A percentile compares a stretch with the other conserved stretches of the same genome.
Evolutionary conservation across 192 early-diverging fungal genomes (phyloP).

Genomic region (Backusella luteola): DNA sequence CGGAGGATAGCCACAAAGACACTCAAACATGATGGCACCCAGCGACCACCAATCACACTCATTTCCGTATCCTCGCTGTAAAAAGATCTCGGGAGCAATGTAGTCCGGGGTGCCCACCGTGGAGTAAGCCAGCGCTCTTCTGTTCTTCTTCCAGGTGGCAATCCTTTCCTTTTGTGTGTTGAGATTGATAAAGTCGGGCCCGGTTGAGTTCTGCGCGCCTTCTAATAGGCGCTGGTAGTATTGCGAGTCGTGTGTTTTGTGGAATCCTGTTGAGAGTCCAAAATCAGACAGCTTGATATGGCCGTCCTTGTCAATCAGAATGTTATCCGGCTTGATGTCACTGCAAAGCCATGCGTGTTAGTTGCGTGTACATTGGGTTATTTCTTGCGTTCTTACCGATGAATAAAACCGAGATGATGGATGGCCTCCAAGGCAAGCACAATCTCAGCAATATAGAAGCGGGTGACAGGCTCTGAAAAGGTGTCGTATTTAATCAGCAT

Average conservation of each 20-base stretch:
- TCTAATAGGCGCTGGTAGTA: conserved; percentile 88
- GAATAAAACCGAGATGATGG: conserved; percentile 93
- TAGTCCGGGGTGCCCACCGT: conserved; percentile 99
- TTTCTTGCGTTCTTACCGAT: conserved; percentile 55
- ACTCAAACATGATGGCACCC: conserved; percentile 99
- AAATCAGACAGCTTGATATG: conserved; percentile 99
- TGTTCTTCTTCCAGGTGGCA: conserved; percentile 98
- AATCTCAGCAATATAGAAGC: conserved; percentile 98
- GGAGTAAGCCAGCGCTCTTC: conserved; percentile 92
- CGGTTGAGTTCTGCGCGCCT: conserved; percentile 52
- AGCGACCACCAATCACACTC: conserved; percentile 99
- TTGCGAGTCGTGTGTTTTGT: conserved; percentile 96
- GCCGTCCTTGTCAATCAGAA: conserved; percentile 96
- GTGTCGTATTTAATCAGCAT: conserved; percentile 99
- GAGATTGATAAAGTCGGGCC: conserved; percentile 80
- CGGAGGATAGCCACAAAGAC: conserved; percentile 96
- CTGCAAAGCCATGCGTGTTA: conserved; percentile 24
- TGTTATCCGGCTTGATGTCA: conserved; percentile 86
- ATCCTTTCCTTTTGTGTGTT: conserved; percentile 89
- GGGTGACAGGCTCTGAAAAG: conserved; percentile 95
- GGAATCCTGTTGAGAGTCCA: conserved; percentile 99
- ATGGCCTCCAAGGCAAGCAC: conserved; percentile 91
- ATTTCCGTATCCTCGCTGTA: conserved; percentile 92
- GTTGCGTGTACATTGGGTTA: too few species aligned
- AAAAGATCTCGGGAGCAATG: conserved; percentile 90